phyloP scores from a whole-genome alignment of 1,284 basidiomycete species.

The Ceratobasidium sp. region DNA sequence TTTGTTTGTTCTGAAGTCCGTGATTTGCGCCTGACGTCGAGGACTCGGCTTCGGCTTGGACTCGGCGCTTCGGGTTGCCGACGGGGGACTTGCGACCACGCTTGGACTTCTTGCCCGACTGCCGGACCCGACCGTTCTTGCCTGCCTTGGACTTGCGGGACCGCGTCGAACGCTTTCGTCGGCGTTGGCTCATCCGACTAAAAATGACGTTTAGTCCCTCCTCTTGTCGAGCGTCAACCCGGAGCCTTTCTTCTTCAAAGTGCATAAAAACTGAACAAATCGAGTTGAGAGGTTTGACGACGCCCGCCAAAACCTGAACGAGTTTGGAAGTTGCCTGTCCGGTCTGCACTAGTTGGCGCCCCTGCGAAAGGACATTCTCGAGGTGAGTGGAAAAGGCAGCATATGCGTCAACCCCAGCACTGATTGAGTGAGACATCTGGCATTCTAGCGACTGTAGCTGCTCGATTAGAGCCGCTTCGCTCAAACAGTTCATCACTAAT shows the following conservation, averaged over 20 bases:
- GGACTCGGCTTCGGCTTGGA: conserved; percentile 15
- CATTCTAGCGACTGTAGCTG: conserved; percentile 22
- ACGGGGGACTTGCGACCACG: conserved; percentile 38
- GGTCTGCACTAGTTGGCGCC: background rate
- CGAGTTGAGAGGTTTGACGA: background rate
- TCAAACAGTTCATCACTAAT: conserved; percentile 27
- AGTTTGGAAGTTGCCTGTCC: conserved; percentile 10
- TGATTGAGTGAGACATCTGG: background rate
- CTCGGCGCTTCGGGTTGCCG: conserved; percentile 41
- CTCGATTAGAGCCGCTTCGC: conserved; percentile 18
- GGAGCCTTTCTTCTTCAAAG: background rate
- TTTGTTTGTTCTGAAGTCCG: background rate
- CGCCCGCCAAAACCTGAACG: background rate
- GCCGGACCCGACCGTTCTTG: conserved; percentile 25
- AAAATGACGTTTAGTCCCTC: background rate
- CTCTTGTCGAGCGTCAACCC: background rate
- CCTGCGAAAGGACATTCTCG: background rate
- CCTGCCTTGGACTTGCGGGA: conserved; percentile 40
- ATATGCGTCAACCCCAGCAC: conserved; percentile 20
- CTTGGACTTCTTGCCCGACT: conserved; percentile 44
- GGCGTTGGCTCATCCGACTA: background rate
- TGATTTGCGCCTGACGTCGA: background rate
- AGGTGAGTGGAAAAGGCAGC: conserved; percentile 14
- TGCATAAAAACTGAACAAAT: conserved; percentile 5
- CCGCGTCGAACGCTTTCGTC: conserved; percentile 26